phyloP scores from a whole-genome alignment of 2,329 filamentous ascomycete species.

The Pleoardoris graminearum region DNA sequence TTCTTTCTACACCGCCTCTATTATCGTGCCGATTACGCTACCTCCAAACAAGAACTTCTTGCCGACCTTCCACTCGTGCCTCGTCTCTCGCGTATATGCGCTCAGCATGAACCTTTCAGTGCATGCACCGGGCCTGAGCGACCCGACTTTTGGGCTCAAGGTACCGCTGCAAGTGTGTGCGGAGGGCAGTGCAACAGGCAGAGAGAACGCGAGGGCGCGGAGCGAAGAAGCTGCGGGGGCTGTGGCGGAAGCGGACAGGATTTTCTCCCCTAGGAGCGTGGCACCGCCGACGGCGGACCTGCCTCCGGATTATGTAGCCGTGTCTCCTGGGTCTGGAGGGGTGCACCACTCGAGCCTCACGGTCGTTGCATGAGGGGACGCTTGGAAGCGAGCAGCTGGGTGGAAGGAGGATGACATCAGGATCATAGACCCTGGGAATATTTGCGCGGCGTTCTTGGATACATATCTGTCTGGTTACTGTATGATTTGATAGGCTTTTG shows the following conservation, averaged over 20 bases:
- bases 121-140: conserved; percentile 46
- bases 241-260: conserved; percentile 33
- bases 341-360: not conserved
- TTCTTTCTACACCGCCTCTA: conserved; percentile 63
- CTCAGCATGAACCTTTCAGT: conserved; percentile 63
- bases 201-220: conserved; percentile 37
- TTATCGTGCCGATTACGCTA: conserved; percentile 66
- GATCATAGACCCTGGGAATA: too few species aligned
- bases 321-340: conserved; percentile 7
- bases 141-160: conserved; percentile 45
- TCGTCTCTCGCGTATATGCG: conserved; percentile 65
- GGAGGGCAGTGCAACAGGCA: conserved; percentile 40
- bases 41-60: conserved; percentile 65
- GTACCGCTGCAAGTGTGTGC: conserved; percentile 52
- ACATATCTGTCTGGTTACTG: too few species aligned
- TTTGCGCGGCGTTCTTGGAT: too few species aligned
- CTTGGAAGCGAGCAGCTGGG: not conserved
- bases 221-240: conserved; percentile 28
- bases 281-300: conserved; percentile 32
- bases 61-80: conserved; percentile 71
- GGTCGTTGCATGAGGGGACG: not conserved
- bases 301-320: conserved; percentile 35
- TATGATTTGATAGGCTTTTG: too few species aligned
- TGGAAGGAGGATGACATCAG: not conserved
- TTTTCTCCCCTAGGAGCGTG: conserved; percentile 43